phyloP scores from a whole-genome alignment of 257 asterid species.

The Plantago major region DNA sequence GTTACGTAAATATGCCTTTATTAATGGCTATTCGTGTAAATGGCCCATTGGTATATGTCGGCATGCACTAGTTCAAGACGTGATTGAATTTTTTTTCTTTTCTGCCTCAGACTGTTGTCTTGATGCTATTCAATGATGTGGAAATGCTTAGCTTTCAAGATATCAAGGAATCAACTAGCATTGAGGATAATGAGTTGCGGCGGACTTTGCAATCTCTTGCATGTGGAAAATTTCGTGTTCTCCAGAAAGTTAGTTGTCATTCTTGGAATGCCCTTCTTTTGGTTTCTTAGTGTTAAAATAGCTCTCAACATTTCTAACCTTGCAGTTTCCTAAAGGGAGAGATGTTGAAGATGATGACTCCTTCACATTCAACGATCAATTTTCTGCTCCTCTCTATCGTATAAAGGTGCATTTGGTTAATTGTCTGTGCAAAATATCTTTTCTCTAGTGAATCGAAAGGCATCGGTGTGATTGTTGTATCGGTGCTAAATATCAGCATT shows the following conservation, averaged over 20 bases:
- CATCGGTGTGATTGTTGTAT: background rate
- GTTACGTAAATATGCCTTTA: background rate
- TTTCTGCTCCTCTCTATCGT: constrained; percentile 74
- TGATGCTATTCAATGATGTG: constrained; percentile 95
- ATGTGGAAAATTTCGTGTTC: constrained; percentile 93
- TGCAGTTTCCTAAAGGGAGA: constrained; percentile 58
- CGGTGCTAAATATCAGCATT: background rate
- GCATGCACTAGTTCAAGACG: background rate
- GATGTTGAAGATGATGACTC: constrained; percentile 65
- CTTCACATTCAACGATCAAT: constrained; percentile 61
- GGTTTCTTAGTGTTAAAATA: background rate
- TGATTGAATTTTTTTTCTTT: background rate
- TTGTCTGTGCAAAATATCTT: background rate
- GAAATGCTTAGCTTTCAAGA: constrained; percentile 85
- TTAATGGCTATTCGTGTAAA: background rate
- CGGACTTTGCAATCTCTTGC: constrained; percentile 98
- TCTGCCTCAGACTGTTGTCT: constrained; percentile 70
- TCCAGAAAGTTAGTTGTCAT: constrained; percentile 59
- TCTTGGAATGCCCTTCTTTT: constrained; percentile 6
- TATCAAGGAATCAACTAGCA: constrained; percentile 82
- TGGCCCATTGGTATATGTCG: background rate
- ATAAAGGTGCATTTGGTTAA: constrained; percentile 47
- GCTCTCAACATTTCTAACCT: constrained; percentile 1
- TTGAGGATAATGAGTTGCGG: constrained; percentile 90
- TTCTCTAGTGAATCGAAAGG: background rate